Evolutionary conservation across 306 rosid genomes (phyloP).

Genomic region (Castanospermum australe): DNA sequence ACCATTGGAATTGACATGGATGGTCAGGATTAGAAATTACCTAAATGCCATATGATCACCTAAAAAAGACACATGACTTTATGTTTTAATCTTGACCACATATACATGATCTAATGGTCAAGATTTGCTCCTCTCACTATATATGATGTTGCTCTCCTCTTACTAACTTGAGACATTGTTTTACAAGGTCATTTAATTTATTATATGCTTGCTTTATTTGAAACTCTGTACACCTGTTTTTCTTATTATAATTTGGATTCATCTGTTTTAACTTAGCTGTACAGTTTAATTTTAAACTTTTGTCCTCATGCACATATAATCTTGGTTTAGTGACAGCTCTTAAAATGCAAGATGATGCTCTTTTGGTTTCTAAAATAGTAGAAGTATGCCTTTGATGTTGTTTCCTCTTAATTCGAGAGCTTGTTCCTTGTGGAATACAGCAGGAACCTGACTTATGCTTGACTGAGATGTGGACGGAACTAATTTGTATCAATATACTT

Average conservation of each 20-base stretch:
- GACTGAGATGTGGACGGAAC: background rate
- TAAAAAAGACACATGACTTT: too few relatives aligned
- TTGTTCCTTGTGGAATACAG: background rate
- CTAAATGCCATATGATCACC: too few relatives aligned
- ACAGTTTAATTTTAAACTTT: background rate
- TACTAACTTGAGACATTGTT: background rate
- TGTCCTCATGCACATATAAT: background rate
- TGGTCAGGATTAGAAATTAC: too few relatives aligned
- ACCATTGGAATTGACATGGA: too few relatives aligned
- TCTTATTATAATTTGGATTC: background rate
- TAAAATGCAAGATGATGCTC: background rate
- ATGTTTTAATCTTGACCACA: too few relatives aligned
- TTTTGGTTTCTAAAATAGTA: background rate
- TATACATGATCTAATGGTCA: too few relatives aligned
- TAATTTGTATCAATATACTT: background rate
- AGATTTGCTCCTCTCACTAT: too few relatives aligned
- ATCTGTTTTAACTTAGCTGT: background rate
- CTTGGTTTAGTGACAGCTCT: background rate
- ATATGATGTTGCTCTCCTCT: too few relatives aligned
- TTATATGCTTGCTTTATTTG: background rate
- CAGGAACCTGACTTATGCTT: background rate
- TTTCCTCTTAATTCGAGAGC: background rate
- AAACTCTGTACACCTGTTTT: background rate
- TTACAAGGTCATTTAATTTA: background rate
- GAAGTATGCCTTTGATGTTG: background rate